Conservation (phyloP, 2,329 filamentous ascomycete species). For the Sporothrix variecibatus region DNA sequence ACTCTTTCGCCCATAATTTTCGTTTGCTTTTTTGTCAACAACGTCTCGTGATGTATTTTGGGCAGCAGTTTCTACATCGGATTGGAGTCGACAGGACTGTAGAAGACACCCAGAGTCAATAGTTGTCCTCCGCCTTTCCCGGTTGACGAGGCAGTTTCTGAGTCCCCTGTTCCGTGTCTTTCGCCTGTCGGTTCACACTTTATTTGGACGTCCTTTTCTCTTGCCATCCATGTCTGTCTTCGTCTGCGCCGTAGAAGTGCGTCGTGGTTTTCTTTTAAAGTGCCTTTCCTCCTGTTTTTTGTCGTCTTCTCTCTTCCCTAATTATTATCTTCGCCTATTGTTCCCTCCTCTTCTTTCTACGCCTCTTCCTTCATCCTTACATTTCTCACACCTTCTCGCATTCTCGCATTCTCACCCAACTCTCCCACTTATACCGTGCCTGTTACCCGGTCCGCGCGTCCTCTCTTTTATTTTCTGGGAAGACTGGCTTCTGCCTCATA, state of each 20-base stretch:
- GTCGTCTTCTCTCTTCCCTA: not conserved
- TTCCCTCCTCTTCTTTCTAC: not conserved
- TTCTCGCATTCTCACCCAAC: not conserved
- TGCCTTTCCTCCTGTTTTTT: not conserved
- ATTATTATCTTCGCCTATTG: not conserved
- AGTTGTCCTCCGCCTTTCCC: not conserved
- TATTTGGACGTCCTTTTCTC: not conserved
- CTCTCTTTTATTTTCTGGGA: not conserved
- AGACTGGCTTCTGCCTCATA: not conserved
- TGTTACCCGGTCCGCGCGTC: slow-evolving; percentile 8
- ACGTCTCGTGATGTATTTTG: slow-evolving; percentile 5
- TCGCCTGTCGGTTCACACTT: not conserved
- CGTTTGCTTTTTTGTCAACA: not conserved
- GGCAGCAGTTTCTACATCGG: not conserved
- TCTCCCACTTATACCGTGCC: not conserved
- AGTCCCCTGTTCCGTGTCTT: not conserved
- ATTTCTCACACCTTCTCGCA: not conserved
- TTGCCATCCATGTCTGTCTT: not conserved
- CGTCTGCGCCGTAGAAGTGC: not conserved
- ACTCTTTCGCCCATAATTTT: not conserved
- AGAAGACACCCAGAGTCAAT: not conserved
- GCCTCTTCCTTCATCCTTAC: not conserved
- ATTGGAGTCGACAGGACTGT: not conserved
- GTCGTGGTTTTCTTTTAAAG: not conserved
- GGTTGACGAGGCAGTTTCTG: slow-evolving; percentile 4